Conservation (phyloP, 2,329 filamentous ascomycete species). For the Tolypocladium pustulatum region DNA sequence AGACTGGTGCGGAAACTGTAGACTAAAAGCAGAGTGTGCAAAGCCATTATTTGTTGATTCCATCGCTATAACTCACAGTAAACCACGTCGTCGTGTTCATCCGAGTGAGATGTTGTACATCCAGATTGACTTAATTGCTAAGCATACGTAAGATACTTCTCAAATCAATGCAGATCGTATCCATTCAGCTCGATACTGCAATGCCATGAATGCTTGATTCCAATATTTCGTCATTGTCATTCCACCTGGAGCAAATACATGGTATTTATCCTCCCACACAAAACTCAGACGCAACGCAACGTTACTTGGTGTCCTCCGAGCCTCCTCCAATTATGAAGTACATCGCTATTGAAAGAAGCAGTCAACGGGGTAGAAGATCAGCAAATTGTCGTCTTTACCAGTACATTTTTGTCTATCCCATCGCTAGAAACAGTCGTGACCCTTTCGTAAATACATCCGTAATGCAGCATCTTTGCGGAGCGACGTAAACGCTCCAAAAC, state of each 20-base stretch:
- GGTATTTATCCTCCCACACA: not conserved
- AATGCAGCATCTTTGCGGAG: not conserved
- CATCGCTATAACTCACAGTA: too few species aligned
- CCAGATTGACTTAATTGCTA: not conserved
- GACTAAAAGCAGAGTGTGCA: not conserved
- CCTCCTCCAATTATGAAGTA: not conserved
- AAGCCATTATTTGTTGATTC: too few species aligned
- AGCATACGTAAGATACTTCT: not conserved
- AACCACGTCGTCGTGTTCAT: not conserved
- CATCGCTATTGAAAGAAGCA: not conserved
- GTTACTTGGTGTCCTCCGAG: not conserved
- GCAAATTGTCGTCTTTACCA: not conserved
- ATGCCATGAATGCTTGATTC: not conserved
- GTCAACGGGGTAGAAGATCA: not conserved
- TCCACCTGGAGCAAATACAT: not conserved
- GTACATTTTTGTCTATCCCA: not conserved
- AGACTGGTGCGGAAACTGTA: not conserved
- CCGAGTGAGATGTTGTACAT: not conserved
- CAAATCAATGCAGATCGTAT: not conserved
- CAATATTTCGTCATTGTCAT: not conserved
- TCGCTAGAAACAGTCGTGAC: not conserved
- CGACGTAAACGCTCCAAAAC: not conserved
- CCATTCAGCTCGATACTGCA: too few species aligned
- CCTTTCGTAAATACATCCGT: not conserved
- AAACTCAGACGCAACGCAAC: not conserved